phyloP scores from a whole-genome alignment of 306 rosid species.

The Glycine latifolia region DNA sequence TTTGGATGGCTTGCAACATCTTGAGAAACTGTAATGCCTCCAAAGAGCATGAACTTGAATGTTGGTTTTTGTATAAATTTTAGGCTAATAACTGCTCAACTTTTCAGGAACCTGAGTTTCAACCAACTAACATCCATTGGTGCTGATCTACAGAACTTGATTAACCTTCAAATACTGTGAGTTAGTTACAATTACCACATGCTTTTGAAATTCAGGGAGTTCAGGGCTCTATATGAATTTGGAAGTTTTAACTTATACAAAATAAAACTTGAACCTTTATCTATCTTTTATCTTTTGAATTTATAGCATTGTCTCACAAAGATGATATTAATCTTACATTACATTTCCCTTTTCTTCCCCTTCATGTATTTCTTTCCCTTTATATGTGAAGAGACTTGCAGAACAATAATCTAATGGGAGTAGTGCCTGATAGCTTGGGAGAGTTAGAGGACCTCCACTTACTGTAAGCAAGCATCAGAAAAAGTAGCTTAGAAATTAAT shows the following conservation, averaged over 20 bases:
- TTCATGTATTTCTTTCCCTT: background rate
- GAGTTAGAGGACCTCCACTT: conserved; percentile 80
- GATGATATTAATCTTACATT: conserved; percentile 8
- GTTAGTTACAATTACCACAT: conserved; percentile 39
- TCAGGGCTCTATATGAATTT: background rate
- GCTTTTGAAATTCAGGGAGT: background rate
- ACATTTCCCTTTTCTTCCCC: background rate
- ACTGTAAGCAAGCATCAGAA: conserved; percentile 62
- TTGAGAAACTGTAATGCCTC: conserved; percentile 76
- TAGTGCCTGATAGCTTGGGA: conserved; percentile 89
- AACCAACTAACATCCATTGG: conserved; percentile 79
- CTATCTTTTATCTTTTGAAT: background rate
- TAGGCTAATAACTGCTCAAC: conserved; percentile 33
- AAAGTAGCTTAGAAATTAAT: conserved; percentile 5
- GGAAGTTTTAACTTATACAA: background rate
- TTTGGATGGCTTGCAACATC: conserved; percentile 78
- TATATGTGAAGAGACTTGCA: conserved; percentile 74
- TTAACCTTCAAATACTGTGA: conserved; percentile 81
- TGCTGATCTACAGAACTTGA: conserved; percentile 68
- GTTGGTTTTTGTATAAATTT: background rate
- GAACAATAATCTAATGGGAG: conserved; percentile 72
- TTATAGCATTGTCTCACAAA: background rate
- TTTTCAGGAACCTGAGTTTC: conserved; percentile 92
- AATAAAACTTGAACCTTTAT: conserved; percentile 1
- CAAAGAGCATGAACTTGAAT: conserved; percentile 29